A percentile compares a stretch with the other conserved stretches of the same genome.
Conservation (phyloP, 139 green algal species). For the Yamagishiella unicocca region DNA sequence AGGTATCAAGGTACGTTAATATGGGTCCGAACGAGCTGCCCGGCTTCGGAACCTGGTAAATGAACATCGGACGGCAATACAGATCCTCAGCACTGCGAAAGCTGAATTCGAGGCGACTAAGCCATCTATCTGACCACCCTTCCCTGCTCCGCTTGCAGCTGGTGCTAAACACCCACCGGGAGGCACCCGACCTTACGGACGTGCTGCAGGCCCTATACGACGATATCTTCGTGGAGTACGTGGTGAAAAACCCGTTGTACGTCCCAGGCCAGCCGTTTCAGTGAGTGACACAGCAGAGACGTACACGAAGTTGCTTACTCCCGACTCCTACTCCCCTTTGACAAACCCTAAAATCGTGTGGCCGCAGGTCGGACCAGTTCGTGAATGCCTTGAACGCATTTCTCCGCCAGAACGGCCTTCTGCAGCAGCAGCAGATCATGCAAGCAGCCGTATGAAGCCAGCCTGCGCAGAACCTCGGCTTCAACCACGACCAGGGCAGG, state of each 20-base stretch:
- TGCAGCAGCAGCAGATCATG: constrained; percentile 56
- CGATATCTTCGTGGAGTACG: constrained; percentile 85
- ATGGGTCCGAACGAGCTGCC: background rate
- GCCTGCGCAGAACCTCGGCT: too few species aligned
- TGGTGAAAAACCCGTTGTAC: constrained; percentile 91
- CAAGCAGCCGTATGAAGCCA: background rate
- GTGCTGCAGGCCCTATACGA: constrained; percentile 84
- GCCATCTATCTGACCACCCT: too few species aligned
- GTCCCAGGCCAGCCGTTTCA: constrained; percentile 80
- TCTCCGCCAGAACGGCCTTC: constrained; percentile 52
- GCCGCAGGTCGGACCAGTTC: constrained; percentile 57
- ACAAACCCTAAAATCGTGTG: too few species aligned
- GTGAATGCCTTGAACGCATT: constrained; percentile 60
- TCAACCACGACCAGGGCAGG: too few species aligned
- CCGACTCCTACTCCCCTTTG: background rate
- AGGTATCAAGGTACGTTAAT: constrained; percentile 84
- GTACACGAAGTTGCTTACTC: background rate
- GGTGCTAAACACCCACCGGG: constrained; percentile 85
- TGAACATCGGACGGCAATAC: too few species aligned
- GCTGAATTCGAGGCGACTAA: too few species aligned
- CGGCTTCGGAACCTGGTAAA: background rate
- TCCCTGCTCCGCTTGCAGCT: constrained; percentile 63
- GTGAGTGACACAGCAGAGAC: constrained; percentile 49
- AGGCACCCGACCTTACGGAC: constrained; percentile 79
- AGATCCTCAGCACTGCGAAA: too few species aligned